Evolutionary conservation across 1,284 basidiomycete species (phyloP), one percentile per base, ranked within the genome.

Genomic region (Exobasidium rhododendri): DNA sequence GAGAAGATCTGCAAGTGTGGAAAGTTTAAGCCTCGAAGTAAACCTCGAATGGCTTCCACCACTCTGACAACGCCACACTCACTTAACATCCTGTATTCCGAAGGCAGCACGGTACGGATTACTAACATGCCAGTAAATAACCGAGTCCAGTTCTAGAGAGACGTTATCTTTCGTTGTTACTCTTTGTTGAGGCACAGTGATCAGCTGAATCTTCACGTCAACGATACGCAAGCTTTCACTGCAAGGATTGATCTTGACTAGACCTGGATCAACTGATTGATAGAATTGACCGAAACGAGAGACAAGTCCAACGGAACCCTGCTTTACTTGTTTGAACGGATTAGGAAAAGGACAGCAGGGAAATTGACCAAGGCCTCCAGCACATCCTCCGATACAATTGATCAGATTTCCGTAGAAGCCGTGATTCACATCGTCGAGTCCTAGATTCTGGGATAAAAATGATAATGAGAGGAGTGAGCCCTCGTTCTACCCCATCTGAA

Each of bases 141-240:
- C 91, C 0, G 89, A 89, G 77, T 93, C 91, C 70, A 91, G 89
- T 65, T 89, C 86, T 65, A 91, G 88, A 67, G 88, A 89, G 73
- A 94, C 92, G 77, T 93, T 93, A 83, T 97, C 93, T 67, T 82
- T 80, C 30, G 84, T 84, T 66, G 84, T 82, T 35, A 83, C 74
- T 22, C 85, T 87, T 82, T 94, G 92, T 63, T 88, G 84, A 28
- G 91, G 91, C 67, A 96, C 93, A 5, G 88, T 82, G 65, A 86
- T 89, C 68, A 94, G 90, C 79, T 94, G 91, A 69, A 97, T 94
- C 82, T 94, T 94, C 80, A 97, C 93, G 73, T 96, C 91, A 64
- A 94, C 70, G 1, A 59, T 59, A n/a, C 67, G 44, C 14, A 78
- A 59, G 1, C 84, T 84, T 80, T 97, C 93, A 6, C 90, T 90